Conservation (phyloP, 345 rosid genomes). For the Eucalyptus marginata region DNA sequence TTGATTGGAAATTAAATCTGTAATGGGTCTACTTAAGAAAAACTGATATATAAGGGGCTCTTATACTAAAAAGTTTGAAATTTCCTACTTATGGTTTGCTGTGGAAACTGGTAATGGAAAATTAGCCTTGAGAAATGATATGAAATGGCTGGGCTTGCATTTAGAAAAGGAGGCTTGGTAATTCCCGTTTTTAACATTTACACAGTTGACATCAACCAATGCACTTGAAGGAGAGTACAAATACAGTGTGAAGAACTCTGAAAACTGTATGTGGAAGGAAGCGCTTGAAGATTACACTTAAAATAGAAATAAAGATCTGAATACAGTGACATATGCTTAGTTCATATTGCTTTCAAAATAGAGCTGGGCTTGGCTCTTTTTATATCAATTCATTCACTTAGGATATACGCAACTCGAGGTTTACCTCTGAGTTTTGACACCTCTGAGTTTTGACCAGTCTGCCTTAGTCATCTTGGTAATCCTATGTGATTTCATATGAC, state of each 20-base stretch:
- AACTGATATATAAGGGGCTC: background rate
- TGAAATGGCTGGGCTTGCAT: background rate
- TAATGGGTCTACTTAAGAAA: background rate
- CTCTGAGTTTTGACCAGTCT: background rate
- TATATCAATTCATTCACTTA: background rate
- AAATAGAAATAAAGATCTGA: background rate
- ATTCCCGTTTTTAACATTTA: background rate
- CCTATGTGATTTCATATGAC: background rate
- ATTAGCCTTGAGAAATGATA: background rate
- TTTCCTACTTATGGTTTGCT: background rate
- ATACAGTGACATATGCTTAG: background rate
- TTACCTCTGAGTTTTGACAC: background rate
- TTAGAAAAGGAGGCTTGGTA: background rate
- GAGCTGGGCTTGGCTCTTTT: background rate
- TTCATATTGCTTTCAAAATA: background rate
- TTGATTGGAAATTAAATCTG: background rate
- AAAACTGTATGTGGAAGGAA: background rate
- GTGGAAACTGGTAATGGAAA: background rate
- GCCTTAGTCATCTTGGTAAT: background rate
- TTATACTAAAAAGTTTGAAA: background rate
- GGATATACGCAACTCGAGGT: background rate
- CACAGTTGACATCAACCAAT: background rate
- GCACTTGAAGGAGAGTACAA: background rate
- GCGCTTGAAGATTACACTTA: background rate
- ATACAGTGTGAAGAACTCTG: background rate